These are phyloP conservation scores for Pestalotiopsis sp. DNA, from an alignment of 2,329 filamentous ascomycete genomes.

Conservation along the genomic window DNA sequence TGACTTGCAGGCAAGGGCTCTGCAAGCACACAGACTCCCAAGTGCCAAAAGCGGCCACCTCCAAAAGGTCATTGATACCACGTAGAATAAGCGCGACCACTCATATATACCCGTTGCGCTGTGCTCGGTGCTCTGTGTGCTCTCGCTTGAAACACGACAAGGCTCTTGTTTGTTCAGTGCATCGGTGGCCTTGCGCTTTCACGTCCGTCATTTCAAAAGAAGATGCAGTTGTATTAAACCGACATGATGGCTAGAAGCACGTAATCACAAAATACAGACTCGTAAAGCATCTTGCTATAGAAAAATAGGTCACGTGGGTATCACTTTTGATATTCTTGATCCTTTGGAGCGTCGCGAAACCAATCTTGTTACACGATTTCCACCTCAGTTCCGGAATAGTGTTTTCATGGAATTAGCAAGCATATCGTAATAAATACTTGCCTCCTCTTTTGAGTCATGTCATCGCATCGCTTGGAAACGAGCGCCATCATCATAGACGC, in stretches of 20 bases:
- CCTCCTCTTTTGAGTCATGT: background rate
- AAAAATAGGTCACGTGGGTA: too few species aligned
- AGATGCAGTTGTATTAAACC: too few species aligned
- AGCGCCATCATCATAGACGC: too few species aligned
- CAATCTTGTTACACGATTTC: background rate
- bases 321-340: background rate
- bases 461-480: background rate
- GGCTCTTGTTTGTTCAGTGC: background rate
- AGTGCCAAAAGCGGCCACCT: background rate
- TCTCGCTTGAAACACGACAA: background rate
- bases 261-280: too few species aligned
- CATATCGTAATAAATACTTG: background rate
- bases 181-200: background rate
- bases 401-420: background rate
- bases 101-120: background rate
- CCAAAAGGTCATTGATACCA: background rate
- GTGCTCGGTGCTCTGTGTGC: background rate
- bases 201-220: too few species aligned
- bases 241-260: too few species aligned
- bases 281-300: too few species aligned
- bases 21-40: background rate
- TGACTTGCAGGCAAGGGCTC: background rate
- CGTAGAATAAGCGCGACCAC: background rate
- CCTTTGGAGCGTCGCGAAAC: background rate
- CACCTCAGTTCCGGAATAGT: background rate